phyloP scores from a whole-genome alignment of 352 stramenopile species.

The Phytophthora litchii region DNA sequence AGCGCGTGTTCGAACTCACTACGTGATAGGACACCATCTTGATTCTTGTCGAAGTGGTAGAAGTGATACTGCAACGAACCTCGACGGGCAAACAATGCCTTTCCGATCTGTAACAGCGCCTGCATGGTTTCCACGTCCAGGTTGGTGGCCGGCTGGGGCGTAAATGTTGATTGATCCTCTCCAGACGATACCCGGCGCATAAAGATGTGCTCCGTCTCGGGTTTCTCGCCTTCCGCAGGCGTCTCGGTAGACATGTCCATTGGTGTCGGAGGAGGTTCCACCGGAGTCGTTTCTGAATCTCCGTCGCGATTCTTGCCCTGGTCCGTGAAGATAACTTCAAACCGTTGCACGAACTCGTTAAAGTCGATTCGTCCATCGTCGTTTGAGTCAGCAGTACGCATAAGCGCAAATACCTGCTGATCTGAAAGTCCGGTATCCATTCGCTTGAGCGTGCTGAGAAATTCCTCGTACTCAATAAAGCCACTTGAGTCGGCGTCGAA shows the following conservation, averaged over 20 bases:
- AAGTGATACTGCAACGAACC: slow-evolving; percentile 87
- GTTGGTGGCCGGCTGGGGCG: slow-evolving; percentile 54
- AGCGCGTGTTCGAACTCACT: slow-evolving; percentile 82
- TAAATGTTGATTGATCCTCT: slow-evolving; percentile 71
- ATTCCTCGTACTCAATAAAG: slow-evolving; percentile 95
- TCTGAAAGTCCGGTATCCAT: slow-evolving; percentile 93
- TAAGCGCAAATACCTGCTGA: slow-evolving; percentile 93
- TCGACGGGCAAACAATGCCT: slow-evolving; percentile 72
- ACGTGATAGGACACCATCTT: slow-evolving; percentile 80
- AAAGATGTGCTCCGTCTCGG: slow-evolving; percentile 39
- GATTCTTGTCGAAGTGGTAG: slow-evolving; percentile 83
- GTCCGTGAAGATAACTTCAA: slow-evolving; percentile 92
- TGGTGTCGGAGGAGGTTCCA: slow-evolving; percentile 24
- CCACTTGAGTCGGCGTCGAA: slow-evolving; percentile 92
- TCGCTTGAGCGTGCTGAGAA: slow-evolving; percentile 89
- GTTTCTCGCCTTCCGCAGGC: slow-evolving; percentile 15
- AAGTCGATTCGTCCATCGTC: slow-evolving; percentile 93
- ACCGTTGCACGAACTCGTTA: slow-evolving; percentile 90
- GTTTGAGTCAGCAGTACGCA: slow-evolving; percentile 93
- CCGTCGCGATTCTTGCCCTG: slow-evolving; percentile 39
- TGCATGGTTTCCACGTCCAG: slow-evolving; percentile 86
- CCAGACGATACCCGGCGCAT: slow-evolving; percentile 59
- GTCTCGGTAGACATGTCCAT: slow-evolving; percentile 24
- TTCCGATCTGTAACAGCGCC: slow-evolving; percentile 76
- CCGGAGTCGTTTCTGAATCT: slow-evolving; percentile 8